A percentile compares a stretch with the other conserved stretches of the same genome.
These are phyloP conservation scores for Ampelomyces quisqualis DNA, from an alignment of 2,329 filamentous ascomycete species.

Conservation along the genomic window DNA sequence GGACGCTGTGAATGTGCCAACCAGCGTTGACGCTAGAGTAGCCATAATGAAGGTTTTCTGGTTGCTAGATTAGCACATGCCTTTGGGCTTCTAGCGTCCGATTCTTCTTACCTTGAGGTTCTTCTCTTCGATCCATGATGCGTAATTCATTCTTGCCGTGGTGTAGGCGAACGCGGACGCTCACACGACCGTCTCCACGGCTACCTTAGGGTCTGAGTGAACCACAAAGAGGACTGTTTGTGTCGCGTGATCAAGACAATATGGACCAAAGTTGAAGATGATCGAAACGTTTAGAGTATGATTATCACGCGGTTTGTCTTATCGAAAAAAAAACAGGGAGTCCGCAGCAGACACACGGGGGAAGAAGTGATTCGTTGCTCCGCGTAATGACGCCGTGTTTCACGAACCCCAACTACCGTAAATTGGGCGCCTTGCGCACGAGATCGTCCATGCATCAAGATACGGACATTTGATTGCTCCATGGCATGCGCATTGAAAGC, in stretches of 20 bases:
- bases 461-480: slow-evolving; percentile 19
- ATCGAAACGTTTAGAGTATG: too few relatives aligned
- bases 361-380: slow-evolving; percentile 4
- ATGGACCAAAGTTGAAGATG: neutral
- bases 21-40: slow-evolving; percentile 47
- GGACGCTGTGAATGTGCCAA: slow-evolving; percentile 49
- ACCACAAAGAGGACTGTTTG: neutral
- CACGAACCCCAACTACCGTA: slow-evolving; percentile 6
- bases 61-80: neutral
- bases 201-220: slow-evolving; percentile 3
- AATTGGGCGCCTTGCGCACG: slow-evolving; percentile 11
- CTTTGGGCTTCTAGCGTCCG: neutral
- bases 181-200: slow-evolving; percentile 4
- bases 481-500: slow-evolving; percentile 13
- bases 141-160: slow-evolving; percentile 44
- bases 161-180: slow-evolving; percentile 4
- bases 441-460: slow-evolving; percentile 17
- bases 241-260: neutral
- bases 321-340: too few relatives aligned
- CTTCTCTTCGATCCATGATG: slow-evolving; percentile 50
- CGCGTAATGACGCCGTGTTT: slow-evolving; percentile 23
- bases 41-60: slow-evolving; percentile 51
- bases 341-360: neutral
- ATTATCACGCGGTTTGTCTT: too few relatives aligned
- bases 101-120: slow-evolving; percentile 42